These are phyloP conservation scores for Chytriomyces hyalinus DNA, from an alignment of 192 early-diverging fungal genomes.

Conservation along the genomic window DNA sequence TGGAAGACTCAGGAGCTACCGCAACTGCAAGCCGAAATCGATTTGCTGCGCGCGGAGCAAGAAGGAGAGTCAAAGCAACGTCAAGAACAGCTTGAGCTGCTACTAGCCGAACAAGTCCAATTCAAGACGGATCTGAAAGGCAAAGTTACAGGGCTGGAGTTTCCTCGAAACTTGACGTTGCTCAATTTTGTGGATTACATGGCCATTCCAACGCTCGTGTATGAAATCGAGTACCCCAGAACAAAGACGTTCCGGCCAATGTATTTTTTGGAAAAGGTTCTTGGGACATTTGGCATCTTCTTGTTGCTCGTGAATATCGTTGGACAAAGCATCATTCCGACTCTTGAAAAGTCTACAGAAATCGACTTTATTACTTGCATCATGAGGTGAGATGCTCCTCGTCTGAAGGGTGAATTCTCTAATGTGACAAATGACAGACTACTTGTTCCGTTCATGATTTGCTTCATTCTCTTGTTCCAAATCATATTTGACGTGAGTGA, in stretches of 20 bases:
- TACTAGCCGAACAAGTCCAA: not conserved
- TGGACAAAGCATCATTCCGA: slow-evolving; percentile 85
- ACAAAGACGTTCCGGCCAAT: slow-evolving; percentile 45
- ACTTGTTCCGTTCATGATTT: slow-evolving; percentile 88
- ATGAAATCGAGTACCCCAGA: slow-evolving; percentile 92
- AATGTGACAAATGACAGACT: slow-evolving; percentile 64
- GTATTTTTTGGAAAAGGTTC: not conserved
- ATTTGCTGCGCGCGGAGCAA: not conserved
- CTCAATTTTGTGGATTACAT: slow-evolving; percentile 88
- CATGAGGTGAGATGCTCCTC: slow-evolving; percentile 45
- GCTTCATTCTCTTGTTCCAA: slow-evolving; percentile 90
- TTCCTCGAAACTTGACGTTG: slow-evolving; percentile 82
- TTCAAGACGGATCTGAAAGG: slow-evolving; percentile 12
- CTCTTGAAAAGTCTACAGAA: slow-evolving; percentile 64
- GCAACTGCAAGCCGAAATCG: slow-evolving; percentile 30
- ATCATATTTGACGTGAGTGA: slow-evolving; percentile 83
- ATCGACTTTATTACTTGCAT: slow-evolving; percentile 64
- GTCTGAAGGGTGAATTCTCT: slow-evolving; percentile 59
- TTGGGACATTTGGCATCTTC: slow-evolving; percentile 82
- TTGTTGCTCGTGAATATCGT: slow-evolving; percentile 83
- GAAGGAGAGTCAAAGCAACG: not conserved
- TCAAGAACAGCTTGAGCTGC: not conserved
- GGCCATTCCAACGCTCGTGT: slow-evolving; percentile 88
- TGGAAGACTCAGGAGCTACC: slow-evolving; percentile 29
- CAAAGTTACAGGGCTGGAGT: slow-evolving; percentile 33